Evolutionary conservation across 2,329 filamentous ascomycete genomes (phyloP), one percentile per base, ranked within the genome.

Genomic region (Penicillium sp.): DNA sequence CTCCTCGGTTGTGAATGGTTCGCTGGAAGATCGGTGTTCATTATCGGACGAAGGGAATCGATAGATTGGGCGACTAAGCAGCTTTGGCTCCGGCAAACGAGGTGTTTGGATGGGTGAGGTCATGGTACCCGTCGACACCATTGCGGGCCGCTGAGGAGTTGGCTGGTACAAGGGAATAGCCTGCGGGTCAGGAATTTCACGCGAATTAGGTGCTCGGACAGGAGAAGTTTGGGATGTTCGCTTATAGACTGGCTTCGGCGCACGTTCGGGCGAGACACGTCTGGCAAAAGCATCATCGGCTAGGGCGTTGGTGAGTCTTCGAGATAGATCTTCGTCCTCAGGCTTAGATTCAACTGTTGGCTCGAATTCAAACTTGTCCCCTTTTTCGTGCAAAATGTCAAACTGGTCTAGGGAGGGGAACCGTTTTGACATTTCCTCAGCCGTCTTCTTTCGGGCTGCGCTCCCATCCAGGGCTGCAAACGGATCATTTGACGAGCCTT

Each of bases 401-500:
- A 99, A 99, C 66, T 97, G 91, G 68, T 97, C 93, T 25, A 99
- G 81, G 6, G 91, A 93, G 0, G 94, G 94, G 66, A 97, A 99
- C 52, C 89, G 85, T 29, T 86, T 83, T 0, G 93, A 91, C 27
- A 97, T 79, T 69, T 97, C 93, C 65, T 97, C 94, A 2, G 81
- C 80, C 23, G 68, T 63, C 45, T 84, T 82, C 8, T 78, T 78
- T 25, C 79, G 64, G 61, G 76, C 74, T 35, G 82, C 78, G 56
- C 83, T 87, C 2, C 88, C 83, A 72, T 99, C 94, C 27, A 99
- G 82, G 0, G 91, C 91, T 19, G 91, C 91, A 72, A 97, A 99
- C 0, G 94, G 94, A 73, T 99, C 94, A 47, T 84, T 86, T 27
- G 83, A 82, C 1, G 86, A 83, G 21, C 50, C 48, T 12, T 56